Conservation (phyloP, 2,329 filamentous ascomycete species). For the Metarhizium rileyi region DNA sequence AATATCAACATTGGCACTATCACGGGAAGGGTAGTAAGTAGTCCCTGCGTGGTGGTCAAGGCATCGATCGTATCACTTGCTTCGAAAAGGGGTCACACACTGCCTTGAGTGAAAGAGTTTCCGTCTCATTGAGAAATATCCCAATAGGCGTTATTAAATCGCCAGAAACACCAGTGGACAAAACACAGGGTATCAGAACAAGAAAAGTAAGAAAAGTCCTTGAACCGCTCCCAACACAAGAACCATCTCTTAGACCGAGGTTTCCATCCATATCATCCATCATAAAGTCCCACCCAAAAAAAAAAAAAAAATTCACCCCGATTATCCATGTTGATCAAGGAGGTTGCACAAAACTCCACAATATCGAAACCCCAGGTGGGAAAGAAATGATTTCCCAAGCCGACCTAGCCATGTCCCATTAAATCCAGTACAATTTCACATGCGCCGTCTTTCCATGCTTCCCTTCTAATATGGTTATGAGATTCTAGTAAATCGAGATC, state of each 20-base stretch:
- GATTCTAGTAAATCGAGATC: background rate
- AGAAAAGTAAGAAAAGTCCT: background rate
- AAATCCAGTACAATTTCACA: background rate
- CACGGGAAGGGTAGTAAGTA: no score
- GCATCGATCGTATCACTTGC: background rate
- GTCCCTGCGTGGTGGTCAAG: background rate
- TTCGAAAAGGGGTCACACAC: background rate
- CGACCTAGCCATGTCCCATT: background rate
- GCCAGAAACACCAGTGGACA: background rate
- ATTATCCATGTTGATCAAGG: no score
- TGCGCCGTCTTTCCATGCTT: constrained; percentile 1
- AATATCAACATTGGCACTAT: background rate
- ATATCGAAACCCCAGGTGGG: background rate
- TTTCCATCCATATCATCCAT: constrained; percentile 6
- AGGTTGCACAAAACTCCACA: background rate
- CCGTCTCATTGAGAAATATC: background rate
- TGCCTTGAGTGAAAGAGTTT: background rate
- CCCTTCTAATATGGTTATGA: constrained; percentile 1
- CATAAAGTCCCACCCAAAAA: background rate
- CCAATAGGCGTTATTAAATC: background rate
- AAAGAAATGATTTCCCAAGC: background rate
- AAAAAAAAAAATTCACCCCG: background rate
- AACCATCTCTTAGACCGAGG: background rate
- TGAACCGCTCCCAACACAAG: background rate
- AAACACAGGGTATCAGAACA: constrained; percentile 15